Percentiles rank a stretch among this genome's conserved stretches.
These are phyloP conservation scores for Xylariaceae sp. DNA, from an alignment of 2,329 filamentous ascomycete genomes.

Conservation along the genomic window DNA sequence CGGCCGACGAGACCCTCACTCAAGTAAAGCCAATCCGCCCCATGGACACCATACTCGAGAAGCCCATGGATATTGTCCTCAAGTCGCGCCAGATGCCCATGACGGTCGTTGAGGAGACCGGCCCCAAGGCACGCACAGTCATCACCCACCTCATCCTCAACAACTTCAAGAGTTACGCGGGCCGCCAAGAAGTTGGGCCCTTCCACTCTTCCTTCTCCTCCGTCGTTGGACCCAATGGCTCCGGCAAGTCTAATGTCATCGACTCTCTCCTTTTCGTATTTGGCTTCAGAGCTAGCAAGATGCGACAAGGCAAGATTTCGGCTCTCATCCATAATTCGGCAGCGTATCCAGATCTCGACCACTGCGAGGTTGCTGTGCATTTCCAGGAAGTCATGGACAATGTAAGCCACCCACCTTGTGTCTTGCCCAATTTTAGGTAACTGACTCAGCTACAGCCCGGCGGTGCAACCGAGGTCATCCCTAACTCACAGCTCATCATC, in stretches of 20 bases:
- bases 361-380: conserved; percentile 94
- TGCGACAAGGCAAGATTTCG: conserved; percentile 98
- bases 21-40: conserved; percentile 69
- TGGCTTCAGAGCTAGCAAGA: conserved; percentile 97
- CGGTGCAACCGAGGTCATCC: conserved; percentile 73
- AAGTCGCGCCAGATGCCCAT: conserved; percentile 74
- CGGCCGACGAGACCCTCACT: conserved; percentile 45
- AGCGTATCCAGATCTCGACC: conserved; percentile 76
- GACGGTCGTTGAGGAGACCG: conserved; percentile 68
- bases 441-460: conserved; percentile 52
- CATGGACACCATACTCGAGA: conserved; percentile 76
- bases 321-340: conserved; percentile 97
- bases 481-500: conserved; percentile 80
- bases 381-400: conserved; percentile 94
- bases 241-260: conserved; percentile 98
- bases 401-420: conserved; percentile 37
- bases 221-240: conserved; percentile 95
- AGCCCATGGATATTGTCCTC: conserved; percentile 89
- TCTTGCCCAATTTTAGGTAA: neutral
- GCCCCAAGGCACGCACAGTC: conserved; percentile 82
- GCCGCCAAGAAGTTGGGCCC: conserved; percentile 88
- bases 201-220: conserved; percentile 98
- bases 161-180: conserved; percentile 99
- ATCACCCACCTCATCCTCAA: conserved; percentile 88
- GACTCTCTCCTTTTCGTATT: conserved; percentile 99